Base-by-base conservation (phyloP, 768 basidiomycete species). In the Pilatotrama ljubarskyi region DNA sequence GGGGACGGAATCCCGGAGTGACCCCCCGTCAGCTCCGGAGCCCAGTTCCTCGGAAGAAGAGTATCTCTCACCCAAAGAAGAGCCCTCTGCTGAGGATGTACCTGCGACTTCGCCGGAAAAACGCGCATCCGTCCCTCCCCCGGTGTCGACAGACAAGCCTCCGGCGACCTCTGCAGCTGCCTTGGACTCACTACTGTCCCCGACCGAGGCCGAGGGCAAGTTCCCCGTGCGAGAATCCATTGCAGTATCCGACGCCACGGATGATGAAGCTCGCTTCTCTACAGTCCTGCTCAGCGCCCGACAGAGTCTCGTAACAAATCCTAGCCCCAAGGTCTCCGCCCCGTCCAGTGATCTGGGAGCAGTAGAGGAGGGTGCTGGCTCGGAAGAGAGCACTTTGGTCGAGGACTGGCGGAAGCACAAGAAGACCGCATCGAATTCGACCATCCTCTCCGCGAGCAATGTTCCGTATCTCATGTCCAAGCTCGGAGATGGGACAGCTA, bases 201-300 rank as follows among this genome's bases (percentile, higher is more conserved):
- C 71, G 2, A 66, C 66, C 1, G 65, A 68, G 10, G 63, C 70
- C 4, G 64, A 70, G 22, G 62, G 53, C 24, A 58, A 48, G 38
- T 63, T 66, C 60, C 55, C 62, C 20, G 50, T 60, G 2, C 64
- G 67, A 9, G 74, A 75, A 53, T 87, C 84, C 20, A 68, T 82
- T 25, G 78, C 83, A 4, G 80, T 81, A 51, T 81, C 85, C 17
- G 87, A 88, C 64, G 82, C 87, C 65, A 87, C 86, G 63, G 87
- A 90, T 63, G 78, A 81, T 66, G 75, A 79, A 50, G 65, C 76
- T 1, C 79, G 75, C 17, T 85, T 85, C 63, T 84, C 83, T 0
- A 83, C 77, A 13, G 77, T 86, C 38, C 67, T 80, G 2, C 76
- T 84, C 41, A 70, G 66, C 54, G 72, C 74, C 48, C 72, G 72